Evolutionary conservation across 345 rosid genomes (phyloP).

Genomic region (Jatropha curcas): DNA sequence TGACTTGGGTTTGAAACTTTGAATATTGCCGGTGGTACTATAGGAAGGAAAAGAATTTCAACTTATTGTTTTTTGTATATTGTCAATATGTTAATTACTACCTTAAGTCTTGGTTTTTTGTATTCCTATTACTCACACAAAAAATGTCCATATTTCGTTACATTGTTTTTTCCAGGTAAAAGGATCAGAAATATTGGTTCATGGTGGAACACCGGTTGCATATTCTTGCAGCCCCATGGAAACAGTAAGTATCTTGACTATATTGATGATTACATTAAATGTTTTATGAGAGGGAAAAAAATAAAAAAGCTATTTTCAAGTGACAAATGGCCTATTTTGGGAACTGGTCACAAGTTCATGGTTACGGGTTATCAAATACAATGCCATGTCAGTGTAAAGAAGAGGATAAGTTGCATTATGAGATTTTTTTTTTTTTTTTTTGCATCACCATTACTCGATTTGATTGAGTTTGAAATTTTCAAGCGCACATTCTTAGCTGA

Average conservation of each 20-base stretch:
- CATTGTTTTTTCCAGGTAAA: slow-evolving; percentile 54
- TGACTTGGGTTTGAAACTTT: background rate
- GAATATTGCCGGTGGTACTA: background rate
- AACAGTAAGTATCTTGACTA: slow-evolving; percentile 49
- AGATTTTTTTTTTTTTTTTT: no score
- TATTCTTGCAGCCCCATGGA: slow-evolving; percentile 71
- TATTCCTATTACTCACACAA: background rate
- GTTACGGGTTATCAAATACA: background rate
- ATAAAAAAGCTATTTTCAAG: background rate
- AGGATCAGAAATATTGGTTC: slow-evolving; percentile 69
- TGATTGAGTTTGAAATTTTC: background rate
- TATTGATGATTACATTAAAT: slow-evolving; percentile 9
- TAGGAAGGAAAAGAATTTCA: background rate
- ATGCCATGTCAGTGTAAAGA: background rate
- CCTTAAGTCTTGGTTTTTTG: no score
- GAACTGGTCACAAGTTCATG: background rate
- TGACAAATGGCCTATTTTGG: background rate
- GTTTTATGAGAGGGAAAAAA: background rate
- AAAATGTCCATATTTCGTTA: background rate
- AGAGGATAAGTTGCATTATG: background rate
- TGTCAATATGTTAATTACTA: no score
- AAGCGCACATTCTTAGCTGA: background rate
- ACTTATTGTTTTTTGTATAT: no score
- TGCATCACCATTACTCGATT: background rate
- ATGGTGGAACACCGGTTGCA: slow-evolving; percentile 74